Evolutionary conservation across 2,329 filamentous ascomycete genomes (phyloP).

Genomic region (Botryotinia globosa): DNA sequence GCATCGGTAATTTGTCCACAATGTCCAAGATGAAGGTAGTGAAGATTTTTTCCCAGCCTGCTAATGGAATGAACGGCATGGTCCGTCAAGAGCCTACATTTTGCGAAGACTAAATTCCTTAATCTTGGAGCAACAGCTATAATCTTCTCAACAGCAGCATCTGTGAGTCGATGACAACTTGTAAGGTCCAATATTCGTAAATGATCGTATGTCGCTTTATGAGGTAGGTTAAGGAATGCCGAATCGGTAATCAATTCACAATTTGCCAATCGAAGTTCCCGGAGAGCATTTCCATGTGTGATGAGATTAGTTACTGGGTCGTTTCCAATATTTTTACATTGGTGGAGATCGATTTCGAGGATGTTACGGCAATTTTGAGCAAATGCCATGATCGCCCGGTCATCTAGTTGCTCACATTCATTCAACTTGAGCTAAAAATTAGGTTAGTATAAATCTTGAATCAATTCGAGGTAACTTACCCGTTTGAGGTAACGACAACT

Average conservation of each 20-base stretch:
- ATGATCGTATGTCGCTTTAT: constrained; percentile 71
- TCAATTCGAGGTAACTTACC: constrained; percentile 48
- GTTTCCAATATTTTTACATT: constrained; percentile 78
- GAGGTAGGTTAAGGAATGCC: constrained; percentile 80
- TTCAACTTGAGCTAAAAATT: constrained; percentile 79
- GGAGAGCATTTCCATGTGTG: constrained; percentile 73
- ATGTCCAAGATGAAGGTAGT: constrained; percentile 94
- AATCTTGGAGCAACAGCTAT: constrained; percentile 82
- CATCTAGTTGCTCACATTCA: constrained; percentile 80
- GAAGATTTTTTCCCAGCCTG: constrained; percentile 87
- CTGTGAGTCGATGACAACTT: constrained; percentile 78
- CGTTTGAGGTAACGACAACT: constrained; percentile 85
- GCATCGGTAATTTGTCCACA: constrained; percentile 88
- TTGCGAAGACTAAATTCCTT: constrained; percentile 89
- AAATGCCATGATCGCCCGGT: constrained; percentile 79
- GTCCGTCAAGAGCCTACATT: constrained; percentile 92
- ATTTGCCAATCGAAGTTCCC: constrained; percentile 82
- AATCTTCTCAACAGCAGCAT: constrained; percentile 84
- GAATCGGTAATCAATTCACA: constrained; percentile 81
- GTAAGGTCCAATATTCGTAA: constrained; percentile 92
- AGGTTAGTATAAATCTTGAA: constrained; percentile 24
- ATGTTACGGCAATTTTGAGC: constrained; percentile 87
- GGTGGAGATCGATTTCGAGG: constrained; percentile 91
- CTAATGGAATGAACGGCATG: constrained; percentile 83
- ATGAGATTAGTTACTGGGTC: constrained; percentile 79